phyloP scores from a whole-genome alignment of 805 yeast genomes.

The Candida suzukii region DNA sequence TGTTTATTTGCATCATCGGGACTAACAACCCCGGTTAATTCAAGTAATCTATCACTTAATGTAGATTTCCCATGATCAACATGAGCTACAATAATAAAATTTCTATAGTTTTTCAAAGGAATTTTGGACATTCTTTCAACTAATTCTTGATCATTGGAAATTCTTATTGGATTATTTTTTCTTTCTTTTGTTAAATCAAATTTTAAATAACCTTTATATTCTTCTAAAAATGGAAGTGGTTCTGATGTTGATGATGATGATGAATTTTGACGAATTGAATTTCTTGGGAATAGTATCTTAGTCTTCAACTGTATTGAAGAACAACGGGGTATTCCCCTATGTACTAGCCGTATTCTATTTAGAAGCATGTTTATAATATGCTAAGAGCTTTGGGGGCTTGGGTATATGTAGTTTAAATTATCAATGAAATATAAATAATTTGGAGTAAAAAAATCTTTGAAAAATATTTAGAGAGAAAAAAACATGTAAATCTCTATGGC shows the following conservation, averaged over 20 bases:
- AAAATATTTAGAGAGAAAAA: too few relatives aligned
- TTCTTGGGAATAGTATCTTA: not conserved
- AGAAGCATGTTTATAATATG: too few relatives aligned
- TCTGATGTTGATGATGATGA: not conserved
- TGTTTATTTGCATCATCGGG: slow-evolving; percentile 66
- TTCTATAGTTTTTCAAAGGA: slow-evolving; percentile 77
- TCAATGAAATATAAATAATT: too few relatives aligned
- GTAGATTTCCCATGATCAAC: slow-evolving; percentile 86
- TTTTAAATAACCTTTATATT: slow-evolving; percentile 21
- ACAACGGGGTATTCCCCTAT: not conserved
- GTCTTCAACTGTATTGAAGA: not conserved
- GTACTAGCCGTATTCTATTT: too few relatives aligned
- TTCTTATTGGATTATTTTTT: slow-evolving; percentile 20
- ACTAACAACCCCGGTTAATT: slow-evolving; percentile 81
- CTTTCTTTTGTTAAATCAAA: slow-evolving; percentile 17
- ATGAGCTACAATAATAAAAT: slow-evolving; percentile 94
- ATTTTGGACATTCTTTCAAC: slow-evolving; percentile 57
- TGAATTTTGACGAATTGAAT: not conserved
- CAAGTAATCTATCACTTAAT: slow-evolving; percentile 78
- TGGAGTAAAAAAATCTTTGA: too few relatives aligned
- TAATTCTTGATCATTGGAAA: slow-evolving; percentile 12
- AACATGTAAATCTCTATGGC: too few relatives aligned
- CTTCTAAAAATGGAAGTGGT: not conserved
- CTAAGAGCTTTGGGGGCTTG: too few relatives aligned
- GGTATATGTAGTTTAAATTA: too few relatives aligned